phyloP scores from a whole-genome alignment of 257 asterid genomes.

The Fraxinus pennsylvanica region DNA sequence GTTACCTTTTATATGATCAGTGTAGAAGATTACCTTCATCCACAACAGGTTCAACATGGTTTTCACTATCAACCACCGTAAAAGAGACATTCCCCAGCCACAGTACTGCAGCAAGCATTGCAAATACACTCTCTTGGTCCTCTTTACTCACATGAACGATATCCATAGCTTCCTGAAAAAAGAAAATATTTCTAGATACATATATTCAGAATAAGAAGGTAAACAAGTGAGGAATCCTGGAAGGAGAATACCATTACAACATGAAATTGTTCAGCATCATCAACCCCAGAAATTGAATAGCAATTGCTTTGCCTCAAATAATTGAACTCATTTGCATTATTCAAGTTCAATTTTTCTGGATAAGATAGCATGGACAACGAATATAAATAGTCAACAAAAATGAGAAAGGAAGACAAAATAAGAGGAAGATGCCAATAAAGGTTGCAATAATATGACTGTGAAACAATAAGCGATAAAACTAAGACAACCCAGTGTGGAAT shows the following conservation, averaged over 20 bases:
- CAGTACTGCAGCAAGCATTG: slow-evolving; percentile 94
- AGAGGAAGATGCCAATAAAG: slow-evolving; percentile 1
- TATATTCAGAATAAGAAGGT: slow-evolving; percentile 23
- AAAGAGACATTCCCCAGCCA: slow-evolving; percentile 95
- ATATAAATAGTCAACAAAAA: slow-evolving; percentile 9
- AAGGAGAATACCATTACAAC: slow-evolving; percentile 61
- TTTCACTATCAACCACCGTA: slow-evolving; percentile 70
- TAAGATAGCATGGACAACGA: slow-evolving; percentile 23
- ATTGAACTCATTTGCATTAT: slow-evolving; percentile 69
- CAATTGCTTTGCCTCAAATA: slow-evolving; percentile 88
- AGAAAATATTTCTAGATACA: slow-evolving; percentile 26
- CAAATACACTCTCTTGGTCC: slow-evolving; percentile 91
- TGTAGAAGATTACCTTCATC: slow-evolving; percentile 70
- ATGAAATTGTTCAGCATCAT: slow-evolving; percentile 90
- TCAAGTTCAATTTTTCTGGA: slow-evolving; percentile 77
- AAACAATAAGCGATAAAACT: neutral
- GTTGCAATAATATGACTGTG: slow-evolving; percentile 18
- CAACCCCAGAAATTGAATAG: slow-evolving; percentile 75
- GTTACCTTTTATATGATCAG: slow-evolving; percentile 20
- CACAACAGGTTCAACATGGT: slow-evolving; percentile 91
- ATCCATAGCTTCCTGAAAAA: slow-evolving; percentile 86
- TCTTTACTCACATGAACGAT: slow-evolving; percentile 86
- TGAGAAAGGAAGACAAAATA: slow-evolving; percentile 1
- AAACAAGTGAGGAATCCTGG: slow-evolving; percentile 13
- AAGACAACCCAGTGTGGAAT: slow-evolving; percentile 3